A percentile compares a stretch with the other conserved stretches of the same genome.
Evolutionary conservation across 1,284 basidiomycete genomes (phyloP).

Genomic region (Agroathelia rolfsii): DNA sequence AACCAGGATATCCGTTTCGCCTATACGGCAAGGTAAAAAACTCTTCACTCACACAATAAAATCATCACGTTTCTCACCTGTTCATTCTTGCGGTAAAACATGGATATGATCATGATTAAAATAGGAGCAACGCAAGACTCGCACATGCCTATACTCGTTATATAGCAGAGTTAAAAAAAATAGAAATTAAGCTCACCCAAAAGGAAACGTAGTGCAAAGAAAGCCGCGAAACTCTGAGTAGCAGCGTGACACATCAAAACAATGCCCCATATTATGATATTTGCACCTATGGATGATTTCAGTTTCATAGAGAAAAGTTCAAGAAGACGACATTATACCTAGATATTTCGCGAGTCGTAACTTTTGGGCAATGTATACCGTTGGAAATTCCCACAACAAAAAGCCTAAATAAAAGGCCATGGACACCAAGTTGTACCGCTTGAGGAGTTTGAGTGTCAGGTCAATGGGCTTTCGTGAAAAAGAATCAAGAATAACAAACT

Average conservation of each 20-base stretch:
- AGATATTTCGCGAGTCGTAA: constrained; percentile 52
- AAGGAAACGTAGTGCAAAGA: constrained; percentile 53
- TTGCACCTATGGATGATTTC: constrained; percentile 34
- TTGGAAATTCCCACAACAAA: constrained; percentile 57
- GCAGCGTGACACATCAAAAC: constrained; percentile 53
- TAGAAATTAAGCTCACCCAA: constrained; percentile 29
- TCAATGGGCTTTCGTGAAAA: constrained; percentile 8
- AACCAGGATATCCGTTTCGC: constrained; percentile 55
- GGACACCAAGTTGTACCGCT: constrained; percentile 59
- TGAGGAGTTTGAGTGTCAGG: no score
- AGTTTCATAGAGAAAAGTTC: no score
- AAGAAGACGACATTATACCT: no score
- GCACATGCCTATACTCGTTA: constrained; percentile 42
- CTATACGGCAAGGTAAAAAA: constrained; percentile 17
- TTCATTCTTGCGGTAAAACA: constrained; percentile 65
- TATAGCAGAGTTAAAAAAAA: not conserved
- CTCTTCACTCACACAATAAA: constrained; percentile 2
- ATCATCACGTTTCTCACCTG: constrained; percentile 28
- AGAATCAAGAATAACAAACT: constrained; percentile 21
- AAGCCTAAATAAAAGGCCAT: constrained; percentile 58
- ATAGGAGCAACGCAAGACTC: constrained; percentile 56
- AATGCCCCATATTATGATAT: constrained; percentile 53
- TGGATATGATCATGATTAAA: constrained; percentile 53
- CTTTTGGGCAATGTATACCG: constrained; percentile 56
- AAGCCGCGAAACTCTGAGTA: constrained; percentile 44